A percentile compares a stretch with the other conserved stretches of the same genome.
Evolutionary conservation across 2,329 filamentous ascomycete species (phyloP).

Genomic region (Pyrenophora teres): DNA sequence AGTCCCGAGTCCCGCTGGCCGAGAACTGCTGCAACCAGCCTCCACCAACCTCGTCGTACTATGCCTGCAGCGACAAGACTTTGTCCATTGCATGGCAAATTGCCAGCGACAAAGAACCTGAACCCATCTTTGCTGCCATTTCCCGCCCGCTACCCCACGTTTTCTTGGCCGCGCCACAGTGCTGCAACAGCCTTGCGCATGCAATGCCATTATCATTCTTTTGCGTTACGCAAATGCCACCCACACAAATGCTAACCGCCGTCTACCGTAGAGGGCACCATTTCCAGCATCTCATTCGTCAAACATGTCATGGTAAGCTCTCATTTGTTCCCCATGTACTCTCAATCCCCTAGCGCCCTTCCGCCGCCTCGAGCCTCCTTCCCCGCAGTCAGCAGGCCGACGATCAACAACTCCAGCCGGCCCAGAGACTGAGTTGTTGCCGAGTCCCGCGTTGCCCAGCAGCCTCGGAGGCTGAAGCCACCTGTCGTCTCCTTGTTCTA

Average conservation of each 20-base stretch:
- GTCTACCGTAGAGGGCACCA: constrained; percentile 75
- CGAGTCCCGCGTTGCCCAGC: constrained; percentile 23
- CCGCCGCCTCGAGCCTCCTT: constrained; percentile 20
- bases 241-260: constrained; percentile 31
- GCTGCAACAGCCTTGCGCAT: constrained; percentile 22
- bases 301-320: constrained; percentile 77
- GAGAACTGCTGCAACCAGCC: constrained; percentile 26
- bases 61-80: constrained; percentile 23
- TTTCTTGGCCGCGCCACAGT: constrained; percentile 34
- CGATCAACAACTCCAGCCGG: constrained; percentile 34
- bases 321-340: constrained; percentile 23
- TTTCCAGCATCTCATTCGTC: constrained; percentile 83
- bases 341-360: constrained; percentile 10
- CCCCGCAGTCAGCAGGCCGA: constrained; percentile 40
- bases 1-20: constrained; percentile 11
- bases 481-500: constrained; percentile 30
- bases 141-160: constrained; percentile 33
- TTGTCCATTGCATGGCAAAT: background rate
- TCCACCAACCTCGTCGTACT: constrained; percentile 18
- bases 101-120: constrained; percentile 4
- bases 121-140: constrained; percentile 21
- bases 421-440: too few species aligned
- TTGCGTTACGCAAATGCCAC: constrained; percentile 22
- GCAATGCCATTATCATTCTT: constrained; percentile 9
- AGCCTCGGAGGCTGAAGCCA: constrained; percentile 25